Evolutionary conservation across 768 basidiomycete species (phyloP).

Genomic region (Pholiota microspora): DNA sequence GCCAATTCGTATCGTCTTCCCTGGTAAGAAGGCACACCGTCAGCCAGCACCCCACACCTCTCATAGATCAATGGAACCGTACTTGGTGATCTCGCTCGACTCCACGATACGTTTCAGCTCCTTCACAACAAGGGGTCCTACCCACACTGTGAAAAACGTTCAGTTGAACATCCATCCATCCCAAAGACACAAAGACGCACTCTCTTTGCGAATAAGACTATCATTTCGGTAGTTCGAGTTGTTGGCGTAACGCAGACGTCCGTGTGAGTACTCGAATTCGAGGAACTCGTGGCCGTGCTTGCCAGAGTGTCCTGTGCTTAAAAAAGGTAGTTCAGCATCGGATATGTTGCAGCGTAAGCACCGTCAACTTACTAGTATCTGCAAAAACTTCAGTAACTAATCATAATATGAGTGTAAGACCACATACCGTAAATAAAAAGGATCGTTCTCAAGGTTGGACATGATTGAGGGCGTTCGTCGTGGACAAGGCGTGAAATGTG

Average conservation of each 20-base stretch:
- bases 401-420: neutral
- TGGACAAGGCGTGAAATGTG: too few species aligned
- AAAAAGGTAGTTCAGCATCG: slow-evolving; percentile 8
- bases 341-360: slow-evolving; percentile 5
- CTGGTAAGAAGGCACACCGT: slow-evolving; percentile 36
- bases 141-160: slow-evolving; percentile 81
- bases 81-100: slow-evolving; percentile 94
- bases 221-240: slow-evolving; percentile 99
- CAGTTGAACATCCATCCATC: too few species aligned
- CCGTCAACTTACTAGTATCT: slow-evolving; percentile 45
- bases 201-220: slow-evolving; percentile 97
- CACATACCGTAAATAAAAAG: slow-evolving; percentile 75
- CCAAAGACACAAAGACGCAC: slow-evolving; percentile 45
- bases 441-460: slow-evolving; percentile 62
- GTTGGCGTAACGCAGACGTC: slow-evolving; percentile 95
- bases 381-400: neutral
- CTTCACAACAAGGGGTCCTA: slow-evolving; percentile 88
- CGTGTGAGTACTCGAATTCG: slow-evolving; percentile 97
- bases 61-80: slow-evolving; percentile 19
- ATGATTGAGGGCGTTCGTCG: slow-evolving; percentile 22
- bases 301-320: slow-evolving; percentile 95
- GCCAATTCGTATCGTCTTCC: slow-evolving; percentile 98
- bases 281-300: slow-evolving; percentile 98
- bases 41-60: neutral
- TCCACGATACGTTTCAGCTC: slow-evolving; percentile 95